Base-by-base conservation (phyloP, 148 eudicot species). In the Persicaria maculosa region DNA sequence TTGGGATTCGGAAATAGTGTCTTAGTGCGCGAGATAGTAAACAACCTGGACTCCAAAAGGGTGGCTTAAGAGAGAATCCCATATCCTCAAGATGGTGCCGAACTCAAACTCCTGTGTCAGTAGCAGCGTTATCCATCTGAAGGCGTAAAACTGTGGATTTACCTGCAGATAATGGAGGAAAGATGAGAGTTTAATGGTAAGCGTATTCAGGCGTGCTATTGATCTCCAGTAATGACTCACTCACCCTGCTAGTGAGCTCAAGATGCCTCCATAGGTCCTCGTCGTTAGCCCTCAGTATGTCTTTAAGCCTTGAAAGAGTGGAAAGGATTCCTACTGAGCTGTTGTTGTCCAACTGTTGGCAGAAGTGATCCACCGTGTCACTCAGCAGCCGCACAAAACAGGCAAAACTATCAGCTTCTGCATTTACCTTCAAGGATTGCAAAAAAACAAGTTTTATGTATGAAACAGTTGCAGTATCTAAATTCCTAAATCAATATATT, bases 121-220 rank as follows among this genome's bases (percentile, higher is more conserved):
- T 31, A 90, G 76, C 78, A 88, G 76, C 68, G 95, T 90, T 80
- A 90, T 86, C 91, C 91, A 90, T 82, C 93, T 80, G 71, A 89
- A 87, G 4, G 84, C 90, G 71, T 86, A 89, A 76, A 83, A 89
- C 44, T 90, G 91, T 11, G 91, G 88, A 61, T 85, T 82, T 31
- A 90, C 95, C 94, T 88, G 85, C 54, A 57, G 76, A 77, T 65
- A 59, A 9, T 25, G 62, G 58, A 58, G n/a, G 64, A 58, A 58
- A 58, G 64, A 19, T 12, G 4, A 62, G 1, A 8, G 44, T 61
- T 61, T 10, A 25, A 61, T n/a, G 47, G 31, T 43, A 14, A 53
- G 43, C 6, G 12, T 4, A 8, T 73, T 11, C 31, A 31, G 7
- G 40, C n/a, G 4, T 55, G 12, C 19, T 55, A 57, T 14, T 62